Evolutionary conservation across 352 stramenopile genomes (phyloP).

Genomic region (Phytophthora idaei): DNA sequence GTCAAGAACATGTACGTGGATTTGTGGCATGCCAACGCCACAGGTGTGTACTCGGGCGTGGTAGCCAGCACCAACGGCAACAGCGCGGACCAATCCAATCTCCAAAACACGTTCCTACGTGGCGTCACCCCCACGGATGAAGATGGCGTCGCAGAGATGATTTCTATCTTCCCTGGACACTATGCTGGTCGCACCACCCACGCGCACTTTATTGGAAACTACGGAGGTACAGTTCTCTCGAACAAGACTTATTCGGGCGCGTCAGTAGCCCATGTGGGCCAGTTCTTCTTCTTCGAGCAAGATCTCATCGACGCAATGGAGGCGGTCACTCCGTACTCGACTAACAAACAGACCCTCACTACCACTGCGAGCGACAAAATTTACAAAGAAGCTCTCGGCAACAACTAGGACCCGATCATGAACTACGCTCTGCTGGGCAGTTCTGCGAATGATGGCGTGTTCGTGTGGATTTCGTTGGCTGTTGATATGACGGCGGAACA

Average conservation of each 20-base stretch:
- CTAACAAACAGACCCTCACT: too few relatives aligned
- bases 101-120: slow-evolving; percentile 31
- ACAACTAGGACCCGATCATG: too few relatives aligned
- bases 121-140: slow-evolving; percentile 26
- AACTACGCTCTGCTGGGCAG: too few relatives aligned
- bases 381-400: too few relatives aligned
- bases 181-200: slow-evolving; percentile 30
- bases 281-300: background rate
- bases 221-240: slow-evolving; percentile 20
- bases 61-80: slow-evolving; percentile 30
- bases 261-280: slow-evolving; percentile 26
- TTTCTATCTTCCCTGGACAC: slow-evolving; percentile 32
- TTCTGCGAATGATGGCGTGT: too few relatives aligned
- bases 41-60: slow-evolving; percentile 34
- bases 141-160: slow-evolving; percentile 32
- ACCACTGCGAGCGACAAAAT: too few relatives aligned
- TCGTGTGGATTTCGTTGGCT: too few relatives aligned
- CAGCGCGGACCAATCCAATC: slow-evolving; percentile 20
- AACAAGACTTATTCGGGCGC: slow-evolving; percentile 35
- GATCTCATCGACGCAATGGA: too few relatives aligned
- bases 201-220: slow-evolving; percentile 29
- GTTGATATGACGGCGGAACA: too few relatives aligned
- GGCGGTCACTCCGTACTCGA: too few relatives aligned
- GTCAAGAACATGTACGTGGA: slow-evolving; percentile 26
- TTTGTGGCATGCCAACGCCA: slow-evolving; percentile 36